Percentiles rank a stretch among this genome's conserved stretches.
Conservation (phyloP, 2,329 filamentous ascomycete species). For the Purpureocillium takamizusanense region DNA sequence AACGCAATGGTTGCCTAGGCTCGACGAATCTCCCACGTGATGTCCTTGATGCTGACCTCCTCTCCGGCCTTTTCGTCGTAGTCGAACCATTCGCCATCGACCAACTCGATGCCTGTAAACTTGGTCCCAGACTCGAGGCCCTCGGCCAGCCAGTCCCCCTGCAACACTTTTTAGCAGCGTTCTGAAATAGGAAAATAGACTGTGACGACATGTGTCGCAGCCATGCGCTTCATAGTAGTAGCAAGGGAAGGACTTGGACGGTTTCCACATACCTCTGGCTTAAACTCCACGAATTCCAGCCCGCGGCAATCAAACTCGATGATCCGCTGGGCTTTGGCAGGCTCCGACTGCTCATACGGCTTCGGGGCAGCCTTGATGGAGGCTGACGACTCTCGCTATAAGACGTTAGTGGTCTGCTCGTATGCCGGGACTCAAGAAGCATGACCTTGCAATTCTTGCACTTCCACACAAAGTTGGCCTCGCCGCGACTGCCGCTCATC, state of each 20-base stretch:
- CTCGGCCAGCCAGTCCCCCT: slow-evolving; percentile 87
- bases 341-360: slow-evolving; percentile 62
- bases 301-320: slow-evolving; percentile 91
- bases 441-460: slow-evolving; percentile 94
- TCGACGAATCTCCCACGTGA: slow-evolving; percentile 77
- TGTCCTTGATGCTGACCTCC: slow-evolving; percentile 84
- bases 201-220: not conserved
- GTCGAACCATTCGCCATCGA: slow-evolving; percentile 93
- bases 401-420: not conserved
- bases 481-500: slow-evolving; percentile 83
- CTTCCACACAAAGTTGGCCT: slow-evolving; percentile 99
- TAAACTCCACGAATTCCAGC: slow-evolving; percentile 85
- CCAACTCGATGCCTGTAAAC: slow-evolving; percentile 73
- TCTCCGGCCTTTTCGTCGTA: slow-evolving; percentile 92
- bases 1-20: slow-evolving; percentile 34
- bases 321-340: slow-evolving; percentile 67
- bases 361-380: slow-evolving; percentile 68
- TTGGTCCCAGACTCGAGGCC: slow-evolving; percentile 73
- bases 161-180: no score
- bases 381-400: slow-evolving; percentile 73
- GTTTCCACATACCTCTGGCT: slow-evolving; percentile 58
- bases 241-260: no score
- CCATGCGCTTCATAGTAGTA: no score
- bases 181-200: no score
- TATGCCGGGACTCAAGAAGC: not conserved